phyloP scores from a whole-genome alignment of 768 basidiomycete species.

The Chiua virens region DNA sequence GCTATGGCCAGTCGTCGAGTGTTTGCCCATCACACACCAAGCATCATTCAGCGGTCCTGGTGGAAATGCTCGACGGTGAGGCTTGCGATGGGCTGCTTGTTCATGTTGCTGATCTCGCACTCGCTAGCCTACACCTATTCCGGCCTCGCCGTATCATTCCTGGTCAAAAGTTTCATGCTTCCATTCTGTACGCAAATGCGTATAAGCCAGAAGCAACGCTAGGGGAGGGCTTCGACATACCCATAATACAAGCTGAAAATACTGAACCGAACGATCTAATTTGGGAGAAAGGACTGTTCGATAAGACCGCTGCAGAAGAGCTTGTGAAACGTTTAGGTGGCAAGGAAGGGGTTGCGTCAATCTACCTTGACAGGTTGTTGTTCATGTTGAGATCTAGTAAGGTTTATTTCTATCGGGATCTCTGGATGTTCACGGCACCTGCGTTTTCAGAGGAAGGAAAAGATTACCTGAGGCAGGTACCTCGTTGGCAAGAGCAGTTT shows the following conservation, averaged over 20 bases:
- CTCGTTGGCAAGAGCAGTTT: constrained; percentile 10
- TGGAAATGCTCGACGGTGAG: too few relatives aligned
- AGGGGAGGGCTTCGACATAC: constrained; percentile 24
- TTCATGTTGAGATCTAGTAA: constrained; percentile 18
- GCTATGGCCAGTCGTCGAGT: too few relatives aligned
- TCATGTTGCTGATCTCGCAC: not conserved
- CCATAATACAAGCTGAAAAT: constrained; percentile 1
- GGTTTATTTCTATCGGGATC: not conserved
- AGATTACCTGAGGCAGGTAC: constrained; percentile 10
- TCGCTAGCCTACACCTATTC: constrained; percentile 9
- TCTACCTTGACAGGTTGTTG: too few relatives aligned
- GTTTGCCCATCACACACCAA: too few relatives aligned
- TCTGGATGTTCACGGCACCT: not conserved
- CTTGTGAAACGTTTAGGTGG: constrained; percentile 6
- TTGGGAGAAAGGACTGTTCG: constrained; percentile 23
- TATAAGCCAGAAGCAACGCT: constrained; percentile 17
- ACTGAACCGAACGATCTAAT: not conserved
- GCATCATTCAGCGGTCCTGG: too few relatives aligned
- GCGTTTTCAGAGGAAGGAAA: constrained; percentile 8
- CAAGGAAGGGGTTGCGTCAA: constrained; percentile 10
- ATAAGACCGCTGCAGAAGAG: constrained; percentile 12
- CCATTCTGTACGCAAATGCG: too few relatives aligned
- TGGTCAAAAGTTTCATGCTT: too few relatives aligned
- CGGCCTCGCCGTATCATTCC: too few relatives aligned
- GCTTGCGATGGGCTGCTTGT: not conserved